These are phyloP conservation scores for Xanthoconium purpureum DNA, from an alignment of 768 basidiomycete genomes.

Conservation along the genomic window DNA sequence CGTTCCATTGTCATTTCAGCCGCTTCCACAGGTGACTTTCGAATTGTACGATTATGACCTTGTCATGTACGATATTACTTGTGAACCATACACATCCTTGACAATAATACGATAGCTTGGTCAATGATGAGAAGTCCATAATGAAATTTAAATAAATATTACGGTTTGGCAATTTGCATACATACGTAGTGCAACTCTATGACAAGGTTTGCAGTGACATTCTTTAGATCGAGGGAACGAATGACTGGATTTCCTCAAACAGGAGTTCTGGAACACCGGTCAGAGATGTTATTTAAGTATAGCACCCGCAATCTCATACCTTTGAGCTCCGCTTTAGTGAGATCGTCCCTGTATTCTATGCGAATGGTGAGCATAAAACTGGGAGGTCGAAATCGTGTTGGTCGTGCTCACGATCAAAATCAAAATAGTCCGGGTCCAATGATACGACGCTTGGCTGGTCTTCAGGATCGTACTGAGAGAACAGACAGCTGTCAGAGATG, in stretches of 20 bases:
- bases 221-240: slow-evolving; percentile 58
- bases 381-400: neutral
- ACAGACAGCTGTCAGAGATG: slow-evolving; percentile 1
- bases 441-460: slow-evolving; percentile 85
- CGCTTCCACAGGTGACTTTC: neutral
- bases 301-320: slow-evolving; percentile 2
- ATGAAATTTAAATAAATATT: neutral
- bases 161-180: neutral
- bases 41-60: slow-evolving; percentile 20
- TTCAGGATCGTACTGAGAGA: slow-evolving; percentile 71
- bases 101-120: neutral
- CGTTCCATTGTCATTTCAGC: neutral
- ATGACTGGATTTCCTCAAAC: slow-evolving; percentile 80
- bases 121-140: neutral
- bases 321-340: slow-evolving; percentile 78
- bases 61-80: slow-evolving; percentile 21
- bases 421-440: slow-evolving; percentile 82
- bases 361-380: slow-evolving; percentile 7
- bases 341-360: slow-evolving; percentile 66
- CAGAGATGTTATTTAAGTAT: neutral
- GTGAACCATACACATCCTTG: slow-evolving; percentile 1
- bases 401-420: slow-evolving; percentile 70
- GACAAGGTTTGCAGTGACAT: neutral
- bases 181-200: too few relatives aligned
- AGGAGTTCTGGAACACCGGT: slow-evolving; percentile 49